Percentiles rank a stretch among this genome's conserved stretches.
These are phyloP conservation scores for Silybum marianum DNA, from an alignment of 129 eudicot species.

Conservation along the genomic window DNA sequence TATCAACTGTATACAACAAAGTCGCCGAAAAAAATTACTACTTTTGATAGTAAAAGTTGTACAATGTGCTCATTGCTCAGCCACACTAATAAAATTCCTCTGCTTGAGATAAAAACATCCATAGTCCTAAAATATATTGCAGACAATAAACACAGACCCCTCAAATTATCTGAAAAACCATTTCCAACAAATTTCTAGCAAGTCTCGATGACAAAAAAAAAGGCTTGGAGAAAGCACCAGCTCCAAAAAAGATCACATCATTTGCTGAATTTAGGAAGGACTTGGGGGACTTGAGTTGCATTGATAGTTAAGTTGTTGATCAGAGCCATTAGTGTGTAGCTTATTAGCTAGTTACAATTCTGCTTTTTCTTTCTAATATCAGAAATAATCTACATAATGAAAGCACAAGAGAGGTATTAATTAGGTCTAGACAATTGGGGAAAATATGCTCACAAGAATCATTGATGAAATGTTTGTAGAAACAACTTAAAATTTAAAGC, in stretches of 20 bases:
- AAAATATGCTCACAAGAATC: constrained; percentile 5
- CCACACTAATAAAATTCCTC: neutral
- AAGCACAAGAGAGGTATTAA: constrained; percentile 3
- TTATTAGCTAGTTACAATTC: neutral
- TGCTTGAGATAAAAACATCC: neutral
- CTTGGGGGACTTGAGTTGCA: neutral
- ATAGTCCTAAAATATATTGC: neutral
- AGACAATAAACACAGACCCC: neutral
- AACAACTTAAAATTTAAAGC: neutral
- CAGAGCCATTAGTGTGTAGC: neutral
- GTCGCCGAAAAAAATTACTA: neutral
- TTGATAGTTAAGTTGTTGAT: neutral
- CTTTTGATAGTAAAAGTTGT: neutral
- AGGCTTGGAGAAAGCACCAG: neutral
- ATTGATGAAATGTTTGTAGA: neutral
- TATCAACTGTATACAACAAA: neutral
- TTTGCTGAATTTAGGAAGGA: neutral
- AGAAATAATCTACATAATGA: neutral
- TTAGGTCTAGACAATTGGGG: neutral
- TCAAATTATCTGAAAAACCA: neutral
- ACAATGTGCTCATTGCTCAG: neutral
- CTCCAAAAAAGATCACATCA: neutral
- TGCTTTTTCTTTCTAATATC: neutral
- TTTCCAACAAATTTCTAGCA: neutral
- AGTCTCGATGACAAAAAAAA: neutral